phyloP scores from a whole-genome alignment of 1,284 basidiomycete genomes.

The Crocinoboletus sp. region DNA sequence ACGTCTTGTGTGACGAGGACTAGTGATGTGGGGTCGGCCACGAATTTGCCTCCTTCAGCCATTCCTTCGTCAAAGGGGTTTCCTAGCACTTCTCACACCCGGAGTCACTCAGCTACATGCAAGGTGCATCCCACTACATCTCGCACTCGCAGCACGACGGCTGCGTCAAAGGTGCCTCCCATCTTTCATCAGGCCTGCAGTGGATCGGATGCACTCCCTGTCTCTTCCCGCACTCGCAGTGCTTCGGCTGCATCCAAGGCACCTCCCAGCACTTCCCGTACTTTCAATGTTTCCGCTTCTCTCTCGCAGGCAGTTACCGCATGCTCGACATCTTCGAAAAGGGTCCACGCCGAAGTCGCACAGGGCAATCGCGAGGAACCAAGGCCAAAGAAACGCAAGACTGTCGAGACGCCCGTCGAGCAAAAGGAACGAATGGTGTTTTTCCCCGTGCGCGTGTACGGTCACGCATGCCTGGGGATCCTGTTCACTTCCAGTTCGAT shows the following conservation, averaged over 20 bases:
- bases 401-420: too few relatives aligned
- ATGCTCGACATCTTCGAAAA: background rate
- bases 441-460: background rate
- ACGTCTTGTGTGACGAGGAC: too few relatives aligned
- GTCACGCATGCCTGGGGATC: background rate
- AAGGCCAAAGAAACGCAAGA: background rate
- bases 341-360: background rate
- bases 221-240: background rate
- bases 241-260: background rate
- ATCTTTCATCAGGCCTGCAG: too few relatives aligned
- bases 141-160: too few relatives aligned
- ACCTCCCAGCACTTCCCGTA: background rate
- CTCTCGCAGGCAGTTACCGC: accelerated
- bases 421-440: background rate
- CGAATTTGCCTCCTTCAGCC: too few relatives aligned
- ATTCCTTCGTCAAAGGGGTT: too few relatives aligned
- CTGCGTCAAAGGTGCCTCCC: too few relatives aligned
- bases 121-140: too few relatives aligned
- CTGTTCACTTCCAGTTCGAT: constrained; percentile 12
- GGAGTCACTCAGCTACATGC: too few relatives aligned
- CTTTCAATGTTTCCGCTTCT: background rate
- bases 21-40: too few relatives aligned
- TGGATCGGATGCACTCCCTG: background rate
- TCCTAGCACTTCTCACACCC: too few relatives aligned
- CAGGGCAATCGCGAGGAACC: too few relatives aligned